These are phyloP conservation scores for Monosporascus sp. DNA, from an alignment of 2,329 filamentous ascomycete species.

Conservation along the genomic window DNA sequence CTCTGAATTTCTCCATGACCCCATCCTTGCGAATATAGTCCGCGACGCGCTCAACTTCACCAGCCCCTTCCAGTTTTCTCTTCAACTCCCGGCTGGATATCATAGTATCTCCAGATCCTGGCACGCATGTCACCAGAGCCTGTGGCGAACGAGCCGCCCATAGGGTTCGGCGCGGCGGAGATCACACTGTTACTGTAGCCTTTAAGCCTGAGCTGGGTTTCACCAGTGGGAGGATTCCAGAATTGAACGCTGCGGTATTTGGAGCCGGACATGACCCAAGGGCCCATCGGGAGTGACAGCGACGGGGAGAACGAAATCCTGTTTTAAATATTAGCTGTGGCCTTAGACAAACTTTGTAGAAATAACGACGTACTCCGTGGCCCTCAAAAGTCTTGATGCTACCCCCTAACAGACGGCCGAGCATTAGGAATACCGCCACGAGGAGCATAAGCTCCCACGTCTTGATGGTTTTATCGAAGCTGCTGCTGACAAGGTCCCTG, in stretches of 20 bases:
- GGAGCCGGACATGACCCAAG: conserved; percentile 96
- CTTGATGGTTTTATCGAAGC: conserved; percentile 96
- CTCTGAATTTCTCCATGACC: no score
- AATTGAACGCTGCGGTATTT: conserved; percentile 98
- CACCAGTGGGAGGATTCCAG: conserved; percentile 91
- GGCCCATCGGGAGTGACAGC: conserved; percentile 91
- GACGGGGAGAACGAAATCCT: conserved; percentile 96
- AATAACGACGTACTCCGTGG: conserved; percentile 64
- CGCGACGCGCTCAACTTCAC: conserved; percentile 10
- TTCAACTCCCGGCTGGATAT: no score
- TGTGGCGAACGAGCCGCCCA: conserved; percentile 84
- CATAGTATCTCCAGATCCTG: conserved; percentile 81
- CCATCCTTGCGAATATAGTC: conserved; percentile 33
- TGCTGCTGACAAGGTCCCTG: conserved; percentile 87
- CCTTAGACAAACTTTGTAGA: not conserved
- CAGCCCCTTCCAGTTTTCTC: no score
- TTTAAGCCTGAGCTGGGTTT: conserved; percentile 95
- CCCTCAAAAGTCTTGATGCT: conserved; percentile 96
- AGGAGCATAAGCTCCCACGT: conserved; percentile 88
- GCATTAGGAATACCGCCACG: conserved; percentile 57
- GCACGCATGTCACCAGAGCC: conserved; percentile 97
- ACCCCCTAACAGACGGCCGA: conserved; percentile 76
- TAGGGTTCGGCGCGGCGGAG: conserved; percentile 89
- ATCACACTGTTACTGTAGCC: conserved; percentile 99
- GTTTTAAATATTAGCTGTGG: not conserved